Evolutionary conservation across 2,329 filamentous ascomycete genomes (phyloP).

Genomic region (Dothiorella sarmentorum): DNA sequence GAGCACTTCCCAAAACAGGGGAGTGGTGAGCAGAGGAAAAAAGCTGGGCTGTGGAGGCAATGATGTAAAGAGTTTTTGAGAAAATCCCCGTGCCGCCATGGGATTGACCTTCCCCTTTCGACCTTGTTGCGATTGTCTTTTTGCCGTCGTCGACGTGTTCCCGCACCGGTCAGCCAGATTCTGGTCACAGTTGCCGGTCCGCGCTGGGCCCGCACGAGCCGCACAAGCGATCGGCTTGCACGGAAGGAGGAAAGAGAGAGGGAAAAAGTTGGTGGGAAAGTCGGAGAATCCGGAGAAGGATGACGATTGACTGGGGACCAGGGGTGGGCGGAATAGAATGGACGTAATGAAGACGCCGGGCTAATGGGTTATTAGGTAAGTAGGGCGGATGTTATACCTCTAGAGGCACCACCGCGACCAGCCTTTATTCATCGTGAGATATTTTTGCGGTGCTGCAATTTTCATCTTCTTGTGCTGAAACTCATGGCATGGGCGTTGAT

Average conservation of each 20-base stretch:
- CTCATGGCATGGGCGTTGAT: too few species aligned
- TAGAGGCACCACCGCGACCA: neutral
- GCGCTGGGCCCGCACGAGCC: too few species aligned
- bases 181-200: neutral
- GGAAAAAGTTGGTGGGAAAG: neutral
- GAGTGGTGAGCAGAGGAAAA: neutral
- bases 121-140: neutral
- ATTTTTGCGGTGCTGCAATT: neutral
- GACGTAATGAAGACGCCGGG: slow-evolving; percentile 8
- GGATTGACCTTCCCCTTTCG: neutral
- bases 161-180: slow-evolving; percentile 1
- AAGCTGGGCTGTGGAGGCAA: too few species aligned
- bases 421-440: neutral
- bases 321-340: neutral
- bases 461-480: neutral
- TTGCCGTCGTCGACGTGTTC: too few species aligned
- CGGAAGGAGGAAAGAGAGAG: neutral
- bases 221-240: neutral
- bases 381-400: slow-evolving; percentile 11
- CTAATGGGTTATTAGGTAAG: slow-evolving; percentile 14
- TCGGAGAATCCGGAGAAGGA: neutral
- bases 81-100: too few species aligned
- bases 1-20: neutral
- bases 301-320: neutral
- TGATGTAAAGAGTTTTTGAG: too few species aligned